phyloP scores from a whole-genome alignment of 306 rosid genomes.

The Erythrophleum fordii region DNA sequence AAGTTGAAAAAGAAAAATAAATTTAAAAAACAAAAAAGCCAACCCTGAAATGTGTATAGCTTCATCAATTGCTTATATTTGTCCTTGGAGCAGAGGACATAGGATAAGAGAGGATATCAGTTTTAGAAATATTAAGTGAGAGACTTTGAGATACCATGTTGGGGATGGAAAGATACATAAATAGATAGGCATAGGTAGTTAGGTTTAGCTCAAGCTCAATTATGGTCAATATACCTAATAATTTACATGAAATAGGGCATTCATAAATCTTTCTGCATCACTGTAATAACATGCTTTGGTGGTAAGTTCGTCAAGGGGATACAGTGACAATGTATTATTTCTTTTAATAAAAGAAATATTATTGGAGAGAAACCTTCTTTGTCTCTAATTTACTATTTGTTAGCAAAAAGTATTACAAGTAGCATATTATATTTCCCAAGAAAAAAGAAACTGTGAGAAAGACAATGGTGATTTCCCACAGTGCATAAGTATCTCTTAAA shows the following conservation, averaged over 20 bases:
- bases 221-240: neutral
- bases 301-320: constrained; percentile 3
- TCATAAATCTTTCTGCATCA: neutral
- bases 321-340: neutral
- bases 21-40: too few relatives aligned
- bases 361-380: neutral
- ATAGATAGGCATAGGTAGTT: neutral
- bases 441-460: constrained; percentile 21
- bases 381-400: neutral
- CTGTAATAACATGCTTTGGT: neutral
- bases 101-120: neutral
- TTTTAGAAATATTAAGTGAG: neutral
- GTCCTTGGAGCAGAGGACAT: too few relatives aligned
- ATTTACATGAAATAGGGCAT: neutral
- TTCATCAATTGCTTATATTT: too few relatives aligned
- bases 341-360: neutral
- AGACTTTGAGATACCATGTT: neutral
- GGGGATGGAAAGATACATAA: neutral
- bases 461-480: neutral
- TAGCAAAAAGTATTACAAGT: neutral
- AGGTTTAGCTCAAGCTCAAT: neutral
- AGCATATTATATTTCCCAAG: neutral
- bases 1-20: too few relatives aligned
- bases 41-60: neutral
- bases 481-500: neutral